These are phyloP conservation scores for Boletellus emodensis DNA, from an alignment of 768 basidiomycete species.

Conservation along the genomic window DNA sequence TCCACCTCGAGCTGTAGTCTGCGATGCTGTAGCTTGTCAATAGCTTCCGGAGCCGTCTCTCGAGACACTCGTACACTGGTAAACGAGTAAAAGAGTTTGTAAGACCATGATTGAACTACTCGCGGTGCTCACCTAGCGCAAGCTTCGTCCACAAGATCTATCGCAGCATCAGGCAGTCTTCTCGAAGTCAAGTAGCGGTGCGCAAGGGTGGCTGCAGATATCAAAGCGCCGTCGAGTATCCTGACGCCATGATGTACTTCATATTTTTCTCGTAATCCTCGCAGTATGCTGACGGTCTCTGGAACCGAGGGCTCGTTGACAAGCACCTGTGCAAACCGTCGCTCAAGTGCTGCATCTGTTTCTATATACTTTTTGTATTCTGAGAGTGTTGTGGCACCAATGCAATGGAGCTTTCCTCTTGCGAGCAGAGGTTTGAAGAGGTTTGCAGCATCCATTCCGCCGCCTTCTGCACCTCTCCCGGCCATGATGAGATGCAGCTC, in stretches of 20 bases:
- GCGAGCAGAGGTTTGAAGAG: slow-evolving; percentile 90
- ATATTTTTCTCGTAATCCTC: slow-evolving; percentile 93
- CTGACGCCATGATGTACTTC: slow-evolving; percentile 89
- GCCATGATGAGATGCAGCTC: slow-evolving; percentile 95
- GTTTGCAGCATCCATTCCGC: slow-evolving; percentile 92
- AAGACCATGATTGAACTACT: neutral
- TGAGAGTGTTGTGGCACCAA: slow-evolving; percentile 88
- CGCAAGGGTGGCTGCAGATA: slow-evolving; percentile 85
- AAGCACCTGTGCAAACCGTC: slow-evolving; percentile 89
- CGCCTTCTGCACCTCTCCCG: slow-evolving; percentile 74
- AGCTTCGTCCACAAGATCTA: slow-evolving; percentile 90
- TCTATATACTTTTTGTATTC: slow-evolving; percentile 95
- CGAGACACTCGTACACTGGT: slow-evolving; percentile 80
- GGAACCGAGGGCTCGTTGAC: slow-evolving; percentile 88
- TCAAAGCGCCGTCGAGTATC: slow-evolving; percentile 84
- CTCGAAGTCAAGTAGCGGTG: slow-evolving; percentile 88
- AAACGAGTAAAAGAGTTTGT: slow-evolving; percentile 2
- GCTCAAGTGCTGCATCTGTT: slow-evolving; percentile 85
- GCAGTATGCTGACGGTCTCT: slow-evolving; percentile 89
- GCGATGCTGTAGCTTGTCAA: slow-evolving; percentile 84
- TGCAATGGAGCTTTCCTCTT: slow-evolving; percentile 71
- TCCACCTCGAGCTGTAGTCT: slow-evolving; percentile 93
- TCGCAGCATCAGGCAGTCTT: slow-evolving; percentile 79
- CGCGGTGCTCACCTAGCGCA: slow-evolving; percentile 63
- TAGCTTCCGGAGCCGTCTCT: slow-evolving; percentile 90